Percentiles rank a stretch among this genome's conserved stretches.
Evolutionary conservation across 2,329 filamentous ascomycete genomes (phyloP).

Genomic region (Colletotrichum plurivorum): DNA sequence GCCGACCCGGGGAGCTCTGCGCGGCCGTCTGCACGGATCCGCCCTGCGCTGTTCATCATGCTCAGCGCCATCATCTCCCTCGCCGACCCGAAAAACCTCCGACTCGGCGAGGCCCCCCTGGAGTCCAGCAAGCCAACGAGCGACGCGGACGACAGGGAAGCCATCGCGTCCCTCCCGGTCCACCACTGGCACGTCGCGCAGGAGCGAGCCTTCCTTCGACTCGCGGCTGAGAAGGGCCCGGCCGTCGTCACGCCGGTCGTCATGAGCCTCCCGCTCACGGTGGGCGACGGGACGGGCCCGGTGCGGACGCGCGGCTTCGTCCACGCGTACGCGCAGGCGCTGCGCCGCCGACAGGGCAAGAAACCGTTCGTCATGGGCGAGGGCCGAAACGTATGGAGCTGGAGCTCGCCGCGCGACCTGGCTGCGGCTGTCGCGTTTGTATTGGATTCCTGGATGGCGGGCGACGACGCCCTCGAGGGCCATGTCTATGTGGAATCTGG

Average conservation of each 20-base stretch:
- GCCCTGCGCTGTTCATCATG: conserved; percentile 17
- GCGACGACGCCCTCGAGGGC: too few relatives aligned
- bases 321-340: not conserved
- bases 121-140: too few relatives aligned
- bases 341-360: not conserved
- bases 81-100: conserved; percentile 21
- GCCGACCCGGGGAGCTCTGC: not conserved
- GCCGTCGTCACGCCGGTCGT: not conserved
- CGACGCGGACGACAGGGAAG: too few relatives aligned
- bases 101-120: conserved; percentile 6
- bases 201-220: too few relatives aligned
- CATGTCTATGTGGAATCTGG: too few relatives aligned
- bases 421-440: not conserved
- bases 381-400: conserved; percentile 17
- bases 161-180: too few relatives aligned
- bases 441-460: too few relatives aligned
- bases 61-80: conserved; percentile 29
- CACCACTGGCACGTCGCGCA: too few relatives aligned
- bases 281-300: conserved; percentile 19
- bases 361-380: conserved; percentile 10
- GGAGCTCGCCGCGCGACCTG: conserved; percentile 7
- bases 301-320: conserved; percentile 12
- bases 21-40: too few relatives aligned
- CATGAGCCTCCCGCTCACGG: conserved; percentile 15
- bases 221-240: not conserved